phyloP scores from a whole-genome alignment of 345 rosid species.

The Citrus sp. region DNA sequence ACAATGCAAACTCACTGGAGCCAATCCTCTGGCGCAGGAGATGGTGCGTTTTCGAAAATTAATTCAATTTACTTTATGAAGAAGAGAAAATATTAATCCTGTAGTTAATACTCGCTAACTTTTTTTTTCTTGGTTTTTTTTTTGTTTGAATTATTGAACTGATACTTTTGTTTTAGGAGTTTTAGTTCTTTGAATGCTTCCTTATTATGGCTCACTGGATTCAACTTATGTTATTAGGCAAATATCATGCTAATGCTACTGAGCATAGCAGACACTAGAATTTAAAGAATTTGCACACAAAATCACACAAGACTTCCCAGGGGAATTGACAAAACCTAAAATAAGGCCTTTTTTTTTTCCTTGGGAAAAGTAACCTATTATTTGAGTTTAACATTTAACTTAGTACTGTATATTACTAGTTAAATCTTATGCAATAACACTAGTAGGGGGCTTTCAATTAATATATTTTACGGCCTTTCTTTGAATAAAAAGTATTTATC shows the following conservation, averaged over 20 bases:
- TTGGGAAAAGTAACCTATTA: not conserved
- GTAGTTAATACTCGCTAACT: not conserved
- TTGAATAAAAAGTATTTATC: not conserved
- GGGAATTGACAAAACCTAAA: not conserved
- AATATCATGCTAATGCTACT: not conserved
- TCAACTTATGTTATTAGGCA: not conserved
- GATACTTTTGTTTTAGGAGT: not conserved
- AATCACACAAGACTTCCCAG: not conserved
- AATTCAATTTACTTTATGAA: not conserved
- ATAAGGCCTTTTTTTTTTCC: too few species aligned
- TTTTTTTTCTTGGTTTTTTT: not conserved
- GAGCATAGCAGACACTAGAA: not conserved
- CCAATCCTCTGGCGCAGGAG: slow-evolving; percentile 96
- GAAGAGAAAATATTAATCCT: not conserved
- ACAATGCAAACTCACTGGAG: slow-evolving; percentile 96
- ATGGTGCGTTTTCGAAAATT: slow-evolving; percentile 51
- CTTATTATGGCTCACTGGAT: not conserved
- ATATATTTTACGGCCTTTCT: not conserved
- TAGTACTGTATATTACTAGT: not conserved
- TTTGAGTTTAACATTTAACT: not conserved
- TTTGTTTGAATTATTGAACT: not conserved
- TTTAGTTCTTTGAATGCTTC: not conserved
- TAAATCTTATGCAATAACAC: not conserved
- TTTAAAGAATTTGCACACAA: not conserved
- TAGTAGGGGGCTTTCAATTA: not conserved